These are phyloP conservation scores for Scalesia atractyloides DNA, from an alignment of 129 eudicot genomes.

Conservation along the genomic window DNA sequence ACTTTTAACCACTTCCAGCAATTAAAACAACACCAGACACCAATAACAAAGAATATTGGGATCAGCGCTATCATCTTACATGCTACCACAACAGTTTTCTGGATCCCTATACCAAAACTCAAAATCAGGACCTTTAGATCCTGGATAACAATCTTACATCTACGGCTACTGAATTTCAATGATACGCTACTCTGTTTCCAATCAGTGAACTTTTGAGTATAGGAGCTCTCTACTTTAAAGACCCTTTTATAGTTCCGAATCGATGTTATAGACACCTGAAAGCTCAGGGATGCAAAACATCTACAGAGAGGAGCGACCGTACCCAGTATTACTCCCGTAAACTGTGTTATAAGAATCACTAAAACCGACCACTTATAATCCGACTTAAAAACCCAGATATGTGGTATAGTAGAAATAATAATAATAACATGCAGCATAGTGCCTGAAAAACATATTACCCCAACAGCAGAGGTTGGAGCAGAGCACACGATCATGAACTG, in stretches of 20 bases:
- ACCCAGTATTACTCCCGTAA: background rate
- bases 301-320: background rate
- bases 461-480: background rate
- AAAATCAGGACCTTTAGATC: background rate
- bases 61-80: constrained; percentile 2
- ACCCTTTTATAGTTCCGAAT: background rate
- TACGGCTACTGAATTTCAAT: background rate
- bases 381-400: background rate
- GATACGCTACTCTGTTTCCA: background rate
- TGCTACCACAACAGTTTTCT: background rate
- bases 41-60: background rate
- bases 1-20: constrained; percentile 1
- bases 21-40: background rate
- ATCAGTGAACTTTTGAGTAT: background rate
- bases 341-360: background rate
- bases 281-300: constrained; percentile 5
- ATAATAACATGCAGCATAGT: background rate
- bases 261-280: background rate
- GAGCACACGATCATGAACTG: background rate
- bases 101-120: background rate
- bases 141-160: background rate
- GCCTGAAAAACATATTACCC: background rate
- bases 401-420: background rate
- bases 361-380: background rate
- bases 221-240: constrained; percentile 13